Percentiles rank a stretch among this genome's conserved stretches.
Evolutionary conservation across 305 asterid genomes (phyloP).

Genomic region (Solanum aculeatissimum): DNA sequence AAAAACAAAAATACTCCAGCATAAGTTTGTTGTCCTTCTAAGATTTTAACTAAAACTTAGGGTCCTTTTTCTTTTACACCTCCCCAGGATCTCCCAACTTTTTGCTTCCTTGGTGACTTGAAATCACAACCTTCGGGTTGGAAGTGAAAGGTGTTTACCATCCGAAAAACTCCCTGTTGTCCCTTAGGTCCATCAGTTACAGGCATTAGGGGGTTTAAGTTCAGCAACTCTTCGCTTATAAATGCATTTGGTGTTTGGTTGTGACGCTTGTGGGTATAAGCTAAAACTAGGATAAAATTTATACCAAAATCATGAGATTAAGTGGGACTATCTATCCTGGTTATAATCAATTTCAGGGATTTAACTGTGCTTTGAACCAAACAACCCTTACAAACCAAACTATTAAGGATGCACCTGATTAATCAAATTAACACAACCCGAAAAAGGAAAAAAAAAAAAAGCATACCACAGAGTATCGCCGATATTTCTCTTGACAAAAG

Average conservation of each 20-base stretch:
- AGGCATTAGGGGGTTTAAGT: neutral
- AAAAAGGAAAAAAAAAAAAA: neutral
- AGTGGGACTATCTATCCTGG: neutral
- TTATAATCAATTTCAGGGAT: neutral
- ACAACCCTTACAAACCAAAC: neutral
- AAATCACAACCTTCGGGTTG: too few relatives aligned
- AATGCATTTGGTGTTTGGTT: neutral
- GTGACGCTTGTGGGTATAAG: neutral
- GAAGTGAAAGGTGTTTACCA: too few relatives aligned
- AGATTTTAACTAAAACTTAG: neutral
- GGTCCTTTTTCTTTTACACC: neutral
- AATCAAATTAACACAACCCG: neutral
- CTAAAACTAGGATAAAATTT: neutral
- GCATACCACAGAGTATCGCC: neutral
- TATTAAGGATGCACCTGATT: neutral
- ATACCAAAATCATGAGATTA: neutral
- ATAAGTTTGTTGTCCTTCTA: neutral
- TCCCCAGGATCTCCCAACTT: too few relatives aligned
- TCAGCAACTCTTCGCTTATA: neutral
- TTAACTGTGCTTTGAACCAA: neutral
- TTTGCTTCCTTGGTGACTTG: too few relatives aligned
- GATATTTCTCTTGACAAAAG: neutral
- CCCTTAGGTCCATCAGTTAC: neutral
- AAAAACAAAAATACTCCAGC: neutral
- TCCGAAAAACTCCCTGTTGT: too few relatives aligned